A percentile compares a stretch with the other conserved stretches of the same genome.
Evolutionary conservation across 805 yeast genomes (phyloP).

Genomic region (Phaffomyces opuntiae): DNA sequence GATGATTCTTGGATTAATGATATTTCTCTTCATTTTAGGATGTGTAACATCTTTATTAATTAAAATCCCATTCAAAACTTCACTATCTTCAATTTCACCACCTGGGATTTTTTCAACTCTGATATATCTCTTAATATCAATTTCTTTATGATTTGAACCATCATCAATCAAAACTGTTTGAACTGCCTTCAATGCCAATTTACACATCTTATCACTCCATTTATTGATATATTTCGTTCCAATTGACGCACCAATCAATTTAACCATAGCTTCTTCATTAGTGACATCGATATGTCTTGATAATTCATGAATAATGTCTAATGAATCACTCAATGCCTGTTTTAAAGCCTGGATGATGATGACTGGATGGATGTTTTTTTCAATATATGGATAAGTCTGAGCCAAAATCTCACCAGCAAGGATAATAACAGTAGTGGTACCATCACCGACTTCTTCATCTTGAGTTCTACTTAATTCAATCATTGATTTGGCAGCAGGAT

Average conservation of each 20-base stretch:
- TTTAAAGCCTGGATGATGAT: constrained; percentile 91
- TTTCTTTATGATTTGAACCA: constrained; percentile 56
- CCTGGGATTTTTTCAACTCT: constrained; percentile 97
- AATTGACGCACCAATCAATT: constrained; percentile 81
- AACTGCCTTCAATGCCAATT: constrained; percentile 80
- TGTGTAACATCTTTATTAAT: constrained; percentile 97
- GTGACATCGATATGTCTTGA: constrained; percentile 77
- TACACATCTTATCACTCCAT: constrained; percentile 91
- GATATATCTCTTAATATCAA: constrained; percentile 88
- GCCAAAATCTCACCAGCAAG: constrained; percentile 96
- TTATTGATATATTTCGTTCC: constrained; percentile 91
- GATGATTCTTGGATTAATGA: constrained; percentile 83
- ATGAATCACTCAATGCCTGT: constrained; percentile 83
- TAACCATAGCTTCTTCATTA: constrained; percentile 81
- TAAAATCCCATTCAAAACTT: constrained; percentile 84
- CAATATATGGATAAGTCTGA: constrained; percentile 89
- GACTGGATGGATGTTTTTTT: constrained; percentile 94
- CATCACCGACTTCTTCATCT: constrained; percentile 98
- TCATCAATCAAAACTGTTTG: constrained; percentile 67
- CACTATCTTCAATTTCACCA: constrained; percentile 88
- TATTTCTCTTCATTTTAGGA: constrained; percentile 90
- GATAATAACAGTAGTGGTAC: constrained; percentile 95
- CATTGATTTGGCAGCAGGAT: constrained; percentile 99
- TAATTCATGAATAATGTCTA: constrained; percentile 77
- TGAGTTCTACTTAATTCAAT: constrained; percentile 94